phyloP scores from a whole-genome alignment of 306 rosid genomes.

The Geum urbanum region DNA sequence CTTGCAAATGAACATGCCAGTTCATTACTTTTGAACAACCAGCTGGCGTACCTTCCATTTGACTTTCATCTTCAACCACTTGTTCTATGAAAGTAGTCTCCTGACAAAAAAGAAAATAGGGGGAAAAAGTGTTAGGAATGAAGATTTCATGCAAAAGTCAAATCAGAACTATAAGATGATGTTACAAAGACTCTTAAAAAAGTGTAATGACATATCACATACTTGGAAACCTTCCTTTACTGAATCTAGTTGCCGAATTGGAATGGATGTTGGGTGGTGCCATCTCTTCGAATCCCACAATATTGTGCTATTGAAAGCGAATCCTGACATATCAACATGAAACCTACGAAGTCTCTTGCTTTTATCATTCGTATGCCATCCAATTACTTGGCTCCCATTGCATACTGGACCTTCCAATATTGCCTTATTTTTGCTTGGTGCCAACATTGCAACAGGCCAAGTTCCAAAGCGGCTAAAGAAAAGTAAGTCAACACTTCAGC shows the following conservation, averaged over 20 bases:
- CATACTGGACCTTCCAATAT: constrained; percentile 96
- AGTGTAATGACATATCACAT: constrained; percentile 19
- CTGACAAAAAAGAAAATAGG: constrained; percentile 38
- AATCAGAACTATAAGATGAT: neutral
- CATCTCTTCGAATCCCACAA: constrained; percentile 95
- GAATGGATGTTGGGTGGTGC: constrained; percentile 59
- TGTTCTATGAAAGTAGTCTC: constrained; percentile 93
- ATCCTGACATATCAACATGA: constrained; percentile 99
- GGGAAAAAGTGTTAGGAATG: constrained; percentile 12
- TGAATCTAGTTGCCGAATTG: constrained; percentile 73
- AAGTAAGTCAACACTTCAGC: constrained; percentile 22
- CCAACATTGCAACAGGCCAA: constrained; percentile 99
- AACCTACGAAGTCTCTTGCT: constrained; percentile 86
- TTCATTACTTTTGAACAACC: constrained; percentile 75
- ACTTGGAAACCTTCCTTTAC: constrained; percentile 99
- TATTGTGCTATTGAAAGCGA: constrained; percentile 95
- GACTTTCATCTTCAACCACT: constrained; percentile 83
- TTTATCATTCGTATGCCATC: constrained; percentile 97
- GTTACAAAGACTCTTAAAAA: constrained; percentile 2
- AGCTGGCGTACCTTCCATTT: constrained; percentile 73
- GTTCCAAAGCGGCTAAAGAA: constrained; percentile 79
- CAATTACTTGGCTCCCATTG: constrained; percentile 84
- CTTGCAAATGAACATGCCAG: constrained; percentile 94
- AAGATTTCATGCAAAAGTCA: constrained; percentile 21
- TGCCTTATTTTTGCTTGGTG: constrained; percentile 92